Evolutionary conservation across 768 basidiomycete species (phyloP), one percentile per base, ranked within the genome.

Genomic region (Termitomyces sp.): DNA sequence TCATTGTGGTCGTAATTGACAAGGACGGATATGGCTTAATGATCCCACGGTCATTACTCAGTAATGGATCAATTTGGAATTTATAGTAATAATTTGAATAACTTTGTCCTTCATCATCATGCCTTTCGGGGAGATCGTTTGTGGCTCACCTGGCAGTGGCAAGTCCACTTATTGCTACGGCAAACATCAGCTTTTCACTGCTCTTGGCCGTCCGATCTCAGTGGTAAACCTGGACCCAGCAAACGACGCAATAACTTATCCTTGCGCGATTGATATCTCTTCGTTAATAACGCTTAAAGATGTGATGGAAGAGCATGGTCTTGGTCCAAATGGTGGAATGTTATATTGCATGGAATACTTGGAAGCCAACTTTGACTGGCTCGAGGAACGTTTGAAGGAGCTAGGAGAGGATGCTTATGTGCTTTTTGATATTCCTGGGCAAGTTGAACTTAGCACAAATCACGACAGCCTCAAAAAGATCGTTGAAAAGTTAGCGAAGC

Each of bases 171-270:
- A 93, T 66, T 91, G 91, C 73, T 83, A 87, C 61, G 91, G 92
- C 44, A 94, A 93, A 76, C 76, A 92, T 64, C 92, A 94, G 58
- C 88, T 98, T 18, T 89, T 96, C 67, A 86, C 85, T 13, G 96
- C 94, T 2, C 83, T 98, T 42, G 75, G 83, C 30, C 85, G 96
- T 0, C 93, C 94, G 2, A 87, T 98, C 46, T 84, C 91, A 37
- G 80, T 98, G 62, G 88, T 98, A 59, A 99, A 98, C 75, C 83
- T 99, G 57, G 97, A 99, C 70, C 96, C 97, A 0, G 97, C 97
- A 22, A 95, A 96, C 68, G 87, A 91, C 58, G 76, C 81, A 58
- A 88, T 95, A 31, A 88, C 93, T 24, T 99, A 98, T 73, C 94
- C 94, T 31, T 96, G 93, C 69, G 85, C 90, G 0, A 78, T 99